These are phyloP conservation scores for Mesembryanthemum crystallinum DNA, from an alignment of 148 eudicot species.

Conservation along the genomic window DNA sequence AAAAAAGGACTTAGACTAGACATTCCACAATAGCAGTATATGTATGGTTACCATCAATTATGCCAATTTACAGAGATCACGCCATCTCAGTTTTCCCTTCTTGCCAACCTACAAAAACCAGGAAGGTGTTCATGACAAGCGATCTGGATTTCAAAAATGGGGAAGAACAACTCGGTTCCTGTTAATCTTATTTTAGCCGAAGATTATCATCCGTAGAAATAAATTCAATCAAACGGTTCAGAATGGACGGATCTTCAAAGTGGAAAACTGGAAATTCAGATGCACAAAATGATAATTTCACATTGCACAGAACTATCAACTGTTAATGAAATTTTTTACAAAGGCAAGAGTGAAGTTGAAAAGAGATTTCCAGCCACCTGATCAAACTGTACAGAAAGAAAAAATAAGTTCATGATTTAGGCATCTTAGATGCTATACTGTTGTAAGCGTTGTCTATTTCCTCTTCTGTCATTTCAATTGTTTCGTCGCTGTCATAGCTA, in stretches of 20 bases:
- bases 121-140: too few species aligned
- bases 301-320: not conserved
- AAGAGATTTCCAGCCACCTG: not conserved
- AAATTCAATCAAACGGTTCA: not conserved
- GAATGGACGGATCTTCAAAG: not conserved
- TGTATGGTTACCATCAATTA: too few species aligned
- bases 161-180: too few species aligned
- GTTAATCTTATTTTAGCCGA: not conserved
- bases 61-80: too few species aligned
- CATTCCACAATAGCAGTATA: too few species aligned
- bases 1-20: too few species aligned
- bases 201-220: not conserved
- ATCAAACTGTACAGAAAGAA: not conserved
- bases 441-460: slow-evolving; percentile 79
- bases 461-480: slow-evolving; percentile 88
- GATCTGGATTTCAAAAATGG: too few species aligned
- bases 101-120: too few species aligned
- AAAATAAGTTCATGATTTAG: slow-evolving; percentile 9
- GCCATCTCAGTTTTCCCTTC: too few species aligned
- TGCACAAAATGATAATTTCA: not conserved
- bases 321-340: not conserved
- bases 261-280: not conserved
- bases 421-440: slow-evolving; percentile 35
- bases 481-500: slow-evolving; percentile 75
- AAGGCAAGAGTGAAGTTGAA: not conserved